Evolutionary conservation across 2,329 filamentous ascomycete genomes (phyloP).

Genomic region (Diaporthe nobilis): DNA sequence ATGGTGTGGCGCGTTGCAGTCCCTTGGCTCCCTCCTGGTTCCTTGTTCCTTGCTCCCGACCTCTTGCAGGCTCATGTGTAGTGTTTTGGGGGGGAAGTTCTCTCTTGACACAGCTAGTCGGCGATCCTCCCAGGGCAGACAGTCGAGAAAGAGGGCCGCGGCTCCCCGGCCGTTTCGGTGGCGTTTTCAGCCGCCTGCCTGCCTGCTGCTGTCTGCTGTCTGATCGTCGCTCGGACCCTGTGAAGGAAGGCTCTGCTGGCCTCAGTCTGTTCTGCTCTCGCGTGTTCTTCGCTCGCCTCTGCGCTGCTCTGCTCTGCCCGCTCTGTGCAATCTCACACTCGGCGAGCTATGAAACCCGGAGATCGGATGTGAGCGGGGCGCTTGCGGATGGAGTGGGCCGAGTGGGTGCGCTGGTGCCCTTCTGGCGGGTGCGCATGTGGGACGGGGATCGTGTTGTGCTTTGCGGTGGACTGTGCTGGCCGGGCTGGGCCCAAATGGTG

Average conservation of each 20-base stretch:
- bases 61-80: background rate
- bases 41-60: background rate
- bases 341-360: slow-evolving; percentile 12
- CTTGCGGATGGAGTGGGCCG: slow-evolving; percentile 20
- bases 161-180: slow-evolving; percentile 18
- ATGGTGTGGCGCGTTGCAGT: background rate
- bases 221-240: slow-evolving; percentile 28
- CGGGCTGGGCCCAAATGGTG: background rate
- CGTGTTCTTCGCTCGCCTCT: background rate
- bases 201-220: slow-evolving; percentile 1
- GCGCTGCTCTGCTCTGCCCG: background rate
- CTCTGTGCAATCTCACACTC: background rate
- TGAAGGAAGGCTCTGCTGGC: background rate
- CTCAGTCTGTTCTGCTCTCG: no score
- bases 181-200: slow-evolving; percentile 21
- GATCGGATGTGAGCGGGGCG: slow-evolving; percentile 30
- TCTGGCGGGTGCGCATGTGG: slow-evolving; percentile 5
- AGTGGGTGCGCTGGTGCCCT: slow-evolving; percentile 19
- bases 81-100: background rate
- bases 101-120: slow-evolving; percentile 27
- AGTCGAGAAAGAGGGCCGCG: background rate
- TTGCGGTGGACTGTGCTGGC: slow-evolving; percentile 19
- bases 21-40: slow-evolving; percentile 4
- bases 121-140: slow-evolving; percentile 14
- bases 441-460: slow-evolving; percentile 19